phyloP scores from a whole-genome alignment of 208 protist species.

The Leptomonas pyrrhocoris region DNA sequence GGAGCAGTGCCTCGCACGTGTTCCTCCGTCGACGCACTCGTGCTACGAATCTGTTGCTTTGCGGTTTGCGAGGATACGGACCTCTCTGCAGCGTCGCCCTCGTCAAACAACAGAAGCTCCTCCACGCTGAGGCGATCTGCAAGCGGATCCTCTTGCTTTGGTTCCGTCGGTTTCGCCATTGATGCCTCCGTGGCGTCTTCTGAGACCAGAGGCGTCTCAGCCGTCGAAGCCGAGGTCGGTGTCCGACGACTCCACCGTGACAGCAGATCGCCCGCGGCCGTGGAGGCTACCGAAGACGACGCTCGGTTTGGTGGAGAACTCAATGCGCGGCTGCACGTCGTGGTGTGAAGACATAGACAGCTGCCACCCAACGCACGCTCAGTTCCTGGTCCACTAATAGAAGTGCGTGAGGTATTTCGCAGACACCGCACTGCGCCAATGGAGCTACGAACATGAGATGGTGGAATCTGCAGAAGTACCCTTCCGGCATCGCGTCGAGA shows the following conservation, averaged over 20 bases:
- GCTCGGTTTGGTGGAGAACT: background rate
- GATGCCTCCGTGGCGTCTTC: background rate
- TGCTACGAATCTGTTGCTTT: background rate
- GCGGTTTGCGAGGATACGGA: background rate
- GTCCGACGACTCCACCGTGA: slow-evolving; percentile 30
- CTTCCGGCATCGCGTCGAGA: background rate
- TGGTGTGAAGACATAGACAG: background rate
- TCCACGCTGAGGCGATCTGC: background rate
- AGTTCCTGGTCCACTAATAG: background rate
- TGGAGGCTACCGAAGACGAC: background rate
- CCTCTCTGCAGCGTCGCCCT: background rate
- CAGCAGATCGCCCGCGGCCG: slow-evolving; percentile 15
- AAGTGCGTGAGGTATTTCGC: background rate
- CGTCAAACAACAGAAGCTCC: slow-evolving; percentile 6
- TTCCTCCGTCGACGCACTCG: background rate
- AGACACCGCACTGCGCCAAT: background rate
- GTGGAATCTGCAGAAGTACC: background rate
- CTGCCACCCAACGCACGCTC: background rate
- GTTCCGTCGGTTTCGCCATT: background rate
- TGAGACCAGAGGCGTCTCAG: no score
- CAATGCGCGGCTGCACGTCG: background rate
- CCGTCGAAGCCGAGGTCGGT: background rate
- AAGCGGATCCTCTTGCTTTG: background rate
- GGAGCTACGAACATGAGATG: background rate
- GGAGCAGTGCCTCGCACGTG: background rate